Percentiles rank a stretch among this genome's conserved stretches.
phyloP scores from a whole-genome alignment of 2,329 filamentous ascomycete species.

The Sphaerostilbella broomeana region DNA sequence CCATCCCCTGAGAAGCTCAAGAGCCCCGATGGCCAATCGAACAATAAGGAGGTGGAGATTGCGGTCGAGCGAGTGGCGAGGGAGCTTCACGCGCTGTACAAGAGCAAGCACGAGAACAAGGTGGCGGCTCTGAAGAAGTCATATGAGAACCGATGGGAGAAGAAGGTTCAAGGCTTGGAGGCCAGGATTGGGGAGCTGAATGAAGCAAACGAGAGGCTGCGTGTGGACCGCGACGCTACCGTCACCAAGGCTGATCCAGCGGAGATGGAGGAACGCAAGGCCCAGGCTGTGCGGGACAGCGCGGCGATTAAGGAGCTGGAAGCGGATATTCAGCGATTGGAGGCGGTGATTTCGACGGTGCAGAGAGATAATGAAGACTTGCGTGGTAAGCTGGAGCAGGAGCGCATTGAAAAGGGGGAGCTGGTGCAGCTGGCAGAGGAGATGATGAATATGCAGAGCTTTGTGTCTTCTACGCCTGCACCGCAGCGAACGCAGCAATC shows the following conservation, averaged over 20 bases:
- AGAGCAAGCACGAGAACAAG: slow-evolving; percentile 95
- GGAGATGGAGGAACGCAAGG: slow-evolving; percentile 44
- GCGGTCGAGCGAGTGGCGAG: slow-evolving; percentile 88
- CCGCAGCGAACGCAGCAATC: slow-evolving; percentile 12
- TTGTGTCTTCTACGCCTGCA: slow-evolving; percentile 23
- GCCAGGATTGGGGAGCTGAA: slow-evolving; percentile 59
- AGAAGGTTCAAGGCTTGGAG: slow-evolving; percentile 76
- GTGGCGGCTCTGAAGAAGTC: slow-evolving; percentile 81
- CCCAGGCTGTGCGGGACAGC: slow-evolving; percentile 56
- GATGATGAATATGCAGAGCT: slow-evolving; percentile 65
- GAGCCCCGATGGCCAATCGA: slow-evolving; percentile 21
- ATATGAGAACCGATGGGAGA: slow-evolving; percentile 84
- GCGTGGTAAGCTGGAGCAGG: slow-evolving; percentile 59
- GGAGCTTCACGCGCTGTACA: slow-evolving; percentile 89
- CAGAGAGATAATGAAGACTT: slow-evolving; percentile 63
- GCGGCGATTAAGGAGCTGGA: slow-evolving; percentile 63
- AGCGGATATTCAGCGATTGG: slow-evolving; percentile 68
- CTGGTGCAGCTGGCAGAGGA: slow-evolving; percentile 76
- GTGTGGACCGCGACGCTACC: slow-evolving; percentile 60
- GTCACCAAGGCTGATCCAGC: slow-evolving; percentile 52
- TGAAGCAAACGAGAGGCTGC: slow-evolving; percentile 69
- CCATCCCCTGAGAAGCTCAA: slow-evolving; percentile 35
- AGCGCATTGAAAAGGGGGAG: slow-evolving; percentile 78
- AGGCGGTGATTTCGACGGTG: slow-evolving; percentile 63
- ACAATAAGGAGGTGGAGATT: slow-evolving; percentile 65